These are phyloP conservation scores for Rubroboletus pulcherrimus DNA, from an alignment of 768 basidiomycete genomes.

Conservation along the genomic window DNA sequence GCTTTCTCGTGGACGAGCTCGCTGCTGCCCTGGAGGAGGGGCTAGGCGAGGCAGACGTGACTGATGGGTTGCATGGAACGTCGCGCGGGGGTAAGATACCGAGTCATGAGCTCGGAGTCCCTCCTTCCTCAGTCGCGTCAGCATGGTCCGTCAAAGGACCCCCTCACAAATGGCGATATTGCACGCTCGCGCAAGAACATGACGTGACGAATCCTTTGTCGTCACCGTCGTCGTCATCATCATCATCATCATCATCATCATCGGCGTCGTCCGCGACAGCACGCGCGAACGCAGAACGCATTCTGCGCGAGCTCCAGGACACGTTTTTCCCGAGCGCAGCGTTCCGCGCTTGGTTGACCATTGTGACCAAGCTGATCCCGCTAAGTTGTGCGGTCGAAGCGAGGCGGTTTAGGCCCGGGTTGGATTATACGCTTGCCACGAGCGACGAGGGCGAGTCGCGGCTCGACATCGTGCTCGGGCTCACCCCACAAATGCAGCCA, in stretches of 20 bases:
- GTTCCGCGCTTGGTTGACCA: constrained; percentile 88
- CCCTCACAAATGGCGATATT: constrained; percentile 94
- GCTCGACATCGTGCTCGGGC: constrained; percentile 80
- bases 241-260: background rate
- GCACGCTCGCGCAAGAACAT: constrained; percentile 43
- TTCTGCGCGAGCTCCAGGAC: constrained; percentile 53
- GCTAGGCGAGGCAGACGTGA: constrained; percentile 58
- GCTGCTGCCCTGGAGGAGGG: constrained; percentile 63
- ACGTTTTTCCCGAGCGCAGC: constrained; percentile 73
- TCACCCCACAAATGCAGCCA: constrained; percentile 62
- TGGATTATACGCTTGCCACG: constrained; percentile 94
- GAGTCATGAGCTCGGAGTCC: constrained; percentile 59
- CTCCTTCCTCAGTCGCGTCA: constrained; percentile 38
- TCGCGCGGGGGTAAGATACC: constrained; percentile 56
- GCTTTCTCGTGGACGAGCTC: constrained; percentile 72
- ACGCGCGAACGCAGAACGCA: constrained; percentile 16
- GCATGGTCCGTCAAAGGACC: constrained; percentile 80
- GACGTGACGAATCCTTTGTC: background rate
- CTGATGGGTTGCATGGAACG: constrained; percentile 55
- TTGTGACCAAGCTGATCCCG: constrained; percentile 69
- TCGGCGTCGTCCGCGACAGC: background rate
- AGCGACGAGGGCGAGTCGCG: constrained; percentile 78
- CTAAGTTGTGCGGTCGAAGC: constrained; percentile 73
- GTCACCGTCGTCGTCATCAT: background rate
- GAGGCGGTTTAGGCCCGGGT: constrained; percentile 83